Percentiles rank a stretch among this genome's conserved stretches.
Conservation (phyloP, 371 early-diverging fungal species). For the Saksenaea vasiformis region DNA sequence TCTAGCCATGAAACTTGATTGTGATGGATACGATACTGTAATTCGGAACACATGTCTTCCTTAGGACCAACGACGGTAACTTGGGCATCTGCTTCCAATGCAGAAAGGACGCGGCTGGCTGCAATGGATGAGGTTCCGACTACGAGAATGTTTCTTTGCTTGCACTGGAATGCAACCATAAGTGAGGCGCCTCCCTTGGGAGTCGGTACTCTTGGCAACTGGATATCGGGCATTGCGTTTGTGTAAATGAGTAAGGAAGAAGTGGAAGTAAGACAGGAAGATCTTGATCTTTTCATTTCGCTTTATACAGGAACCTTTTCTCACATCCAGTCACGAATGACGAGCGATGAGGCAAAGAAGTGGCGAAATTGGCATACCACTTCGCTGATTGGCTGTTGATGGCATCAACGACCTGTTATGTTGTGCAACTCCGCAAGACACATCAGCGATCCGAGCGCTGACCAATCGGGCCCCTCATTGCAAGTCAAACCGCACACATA, state of each 20-base stretch:
- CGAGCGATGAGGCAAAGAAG: slow-evolving; percentile 12
- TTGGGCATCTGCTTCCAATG: slow-evolving; percentile 71
- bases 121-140: slow-evolving; percentile 68
- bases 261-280: no score
- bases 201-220: slow-evolving; percentile 17
- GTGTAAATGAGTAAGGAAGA: neutral
- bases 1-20: slow-evolving; percentile 51
- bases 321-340: neutral
- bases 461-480: neutral
- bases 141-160: slow-evolving; percentile 58
- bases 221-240: neutral
- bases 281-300: neutral
- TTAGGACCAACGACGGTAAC: slow-evolving; percentile 56
- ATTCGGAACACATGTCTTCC: slow-evolving; percentile 49
- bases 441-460: neutral
- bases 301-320: neutral
- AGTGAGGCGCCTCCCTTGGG: slow-evolving; percentile 71
- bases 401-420: neutral
- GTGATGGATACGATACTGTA: slow-evolving; percentile 51
- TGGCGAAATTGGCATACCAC: neutral
- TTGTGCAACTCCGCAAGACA: slow-evolving; percentile 1
- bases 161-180: slow-evolving; percentile 66
- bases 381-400: slow-evolving; percentile 8
- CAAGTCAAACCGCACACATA: no score
- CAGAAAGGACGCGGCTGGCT: slow-evolving; percentile 65